Conservation (phyloP, 2,329 filamentous ascomycete genomes). For the Epichloe baconii region DNA sequence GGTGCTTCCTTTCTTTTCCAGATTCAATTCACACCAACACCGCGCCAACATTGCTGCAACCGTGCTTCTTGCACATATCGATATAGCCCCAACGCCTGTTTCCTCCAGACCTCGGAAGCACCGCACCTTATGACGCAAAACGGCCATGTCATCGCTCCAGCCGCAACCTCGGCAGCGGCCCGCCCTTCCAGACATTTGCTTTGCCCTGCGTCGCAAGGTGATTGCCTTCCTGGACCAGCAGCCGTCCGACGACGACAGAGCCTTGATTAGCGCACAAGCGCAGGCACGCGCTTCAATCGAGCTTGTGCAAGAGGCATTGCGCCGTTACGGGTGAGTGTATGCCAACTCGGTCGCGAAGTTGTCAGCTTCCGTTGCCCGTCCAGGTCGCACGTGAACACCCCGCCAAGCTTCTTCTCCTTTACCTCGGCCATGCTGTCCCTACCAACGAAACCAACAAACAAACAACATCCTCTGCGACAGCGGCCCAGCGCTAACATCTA, state of each 20-base stretch:
- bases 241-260: constrained; percentile 38
- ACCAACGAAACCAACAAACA: no score
- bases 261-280: constrained; percentile 52
- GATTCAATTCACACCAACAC: neutral
- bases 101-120: neutral
- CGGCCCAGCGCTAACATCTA: neutral
- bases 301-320: constrained; percentile 63
- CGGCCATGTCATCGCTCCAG: constrained; percentile 2
- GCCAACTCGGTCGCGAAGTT: neutral
- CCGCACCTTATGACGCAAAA: constrained; percentile 4
- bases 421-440: neutral
- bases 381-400: neutral
- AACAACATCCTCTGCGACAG: no score
- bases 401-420: neutral
- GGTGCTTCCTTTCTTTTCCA: neutral
- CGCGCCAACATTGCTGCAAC: neutral
- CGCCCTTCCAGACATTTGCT: constrained; percentile 27
- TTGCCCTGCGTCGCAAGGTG: constrained; percentile 45
- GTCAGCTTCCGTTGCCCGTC: neutral
- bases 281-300: constrained; percentile 61
- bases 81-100: no score
- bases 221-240: constrained; percentile 50
- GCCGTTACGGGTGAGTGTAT: constrained; percentile 54
- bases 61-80: no score
- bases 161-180: neutral